These are phyloP conservation scores for Vigna radiata DNA, from an alignment of 306 rosid species.

Conservation along the genomic window DNA sequence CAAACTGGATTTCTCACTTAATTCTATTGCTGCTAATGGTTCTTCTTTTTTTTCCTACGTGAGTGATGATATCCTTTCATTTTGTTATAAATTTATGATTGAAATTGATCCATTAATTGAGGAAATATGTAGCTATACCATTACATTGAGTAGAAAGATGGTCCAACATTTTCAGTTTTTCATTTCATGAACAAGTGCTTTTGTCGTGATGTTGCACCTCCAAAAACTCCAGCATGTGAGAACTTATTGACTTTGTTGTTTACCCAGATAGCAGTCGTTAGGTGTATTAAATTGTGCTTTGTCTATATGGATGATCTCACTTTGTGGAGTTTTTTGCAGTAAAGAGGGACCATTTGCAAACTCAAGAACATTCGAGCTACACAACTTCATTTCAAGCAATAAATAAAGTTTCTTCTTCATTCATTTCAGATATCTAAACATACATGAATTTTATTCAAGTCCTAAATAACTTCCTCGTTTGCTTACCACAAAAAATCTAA, in stretches of 20 bases:
- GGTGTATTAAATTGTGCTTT: not conserved
- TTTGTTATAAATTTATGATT: not conserved
- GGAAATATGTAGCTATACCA: too few species aligned
- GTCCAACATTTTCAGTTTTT: slow-evolving; percentile 23
- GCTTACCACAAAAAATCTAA: too few species aligned
- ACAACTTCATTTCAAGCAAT: too few species aligned
- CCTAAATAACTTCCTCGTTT: not conserved
- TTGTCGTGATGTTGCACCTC: slow-evolving; percentile 1
- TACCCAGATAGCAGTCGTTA: not conserved
- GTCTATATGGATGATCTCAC: not conserved
- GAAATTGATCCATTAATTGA: too few species aligned
- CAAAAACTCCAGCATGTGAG: slow-evolving; percentile 2
- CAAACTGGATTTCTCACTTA: too few species aligned
- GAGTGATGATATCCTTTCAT: slow-evolving; percentile 11
- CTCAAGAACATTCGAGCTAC: not conserved
- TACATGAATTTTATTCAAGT: not conserved
- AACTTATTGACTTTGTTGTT: slow-evolving; percentile 6
- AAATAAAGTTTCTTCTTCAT: not conserved
- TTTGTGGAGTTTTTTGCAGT: not conserved
- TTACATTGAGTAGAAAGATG: not conserved
- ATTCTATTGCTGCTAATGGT: too few species aligned
- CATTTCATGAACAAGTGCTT: not conserved
- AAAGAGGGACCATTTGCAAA: not conserved
- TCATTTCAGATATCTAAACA: not conserved
- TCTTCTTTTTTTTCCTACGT: not conserved